Evolutionary conservation across 2,329 filamentous ascomycete species (phyloP).

Genomic region (Tolypocladium paradoxum): DNA sequence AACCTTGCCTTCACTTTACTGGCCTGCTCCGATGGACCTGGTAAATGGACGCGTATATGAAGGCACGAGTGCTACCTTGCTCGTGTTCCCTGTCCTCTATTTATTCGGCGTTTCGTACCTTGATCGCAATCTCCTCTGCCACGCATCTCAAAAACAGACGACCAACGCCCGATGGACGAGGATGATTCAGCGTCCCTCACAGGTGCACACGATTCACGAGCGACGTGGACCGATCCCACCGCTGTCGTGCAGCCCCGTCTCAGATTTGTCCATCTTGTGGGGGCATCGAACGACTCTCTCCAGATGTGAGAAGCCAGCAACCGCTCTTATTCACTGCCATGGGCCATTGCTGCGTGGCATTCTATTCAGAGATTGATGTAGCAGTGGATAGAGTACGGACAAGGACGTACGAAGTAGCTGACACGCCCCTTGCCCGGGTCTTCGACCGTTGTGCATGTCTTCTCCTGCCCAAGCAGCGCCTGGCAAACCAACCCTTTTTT

Average conservation of each 20-base stretch:
- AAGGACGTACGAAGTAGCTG: no score
- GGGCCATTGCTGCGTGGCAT: no score
- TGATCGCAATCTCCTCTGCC: neutral
- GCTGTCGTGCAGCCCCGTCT: neutral
- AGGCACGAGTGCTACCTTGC: neutral
- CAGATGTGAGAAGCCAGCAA: no score
- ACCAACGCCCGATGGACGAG: neutral
- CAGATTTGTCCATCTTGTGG: neutral
- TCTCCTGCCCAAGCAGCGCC: no score
- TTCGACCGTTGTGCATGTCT: no score
- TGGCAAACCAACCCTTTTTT: no score
- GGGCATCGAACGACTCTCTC: neutral
- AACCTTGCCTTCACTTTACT: neutral
- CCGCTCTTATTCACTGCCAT: no score
- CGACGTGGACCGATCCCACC: neutral
- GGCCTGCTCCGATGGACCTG: neutral
- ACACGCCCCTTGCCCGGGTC: no score
- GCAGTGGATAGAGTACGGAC: no score
- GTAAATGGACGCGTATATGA: neutral
- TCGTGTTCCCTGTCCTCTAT: neutral
- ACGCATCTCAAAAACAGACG: neutral
- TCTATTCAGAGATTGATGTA: no score
- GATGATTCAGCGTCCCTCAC: neutral
- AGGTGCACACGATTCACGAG: neutral
- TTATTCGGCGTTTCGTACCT: neutral